Evolutionary conservation across 179 eudicot species (phyloP), one percentile per base, ranked within the genome.

Genomic region (Silene vulgaris): DNA sequence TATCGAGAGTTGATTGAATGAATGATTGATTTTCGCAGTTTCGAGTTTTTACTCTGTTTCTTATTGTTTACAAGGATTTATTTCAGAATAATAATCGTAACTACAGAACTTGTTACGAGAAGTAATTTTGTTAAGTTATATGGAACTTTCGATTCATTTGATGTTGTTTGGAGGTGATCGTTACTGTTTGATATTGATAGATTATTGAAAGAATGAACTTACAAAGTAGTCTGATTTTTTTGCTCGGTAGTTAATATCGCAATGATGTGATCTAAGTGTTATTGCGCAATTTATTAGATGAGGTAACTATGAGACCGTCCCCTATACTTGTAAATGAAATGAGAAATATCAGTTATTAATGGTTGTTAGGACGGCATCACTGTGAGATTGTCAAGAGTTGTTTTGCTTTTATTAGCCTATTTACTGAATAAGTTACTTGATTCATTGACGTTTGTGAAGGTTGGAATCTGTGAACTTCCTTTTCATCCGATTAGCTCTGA

Each of bases 381-480:
- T 2, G 20, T 4, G 60, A 56, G 60, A 4, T 20, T n/a, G 60
- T 56, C 60, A 8, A 5, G 60, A 56, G 60, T 56, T 56, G 19
- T 56, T 56, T 56, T 56, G 32, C 26, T 7, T 9, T 40, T 19
- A 20, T 30, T 74, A 16, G 48, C 48, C 20, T 65, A 45, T 29
- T 63, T 61, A 62, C 43, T 29, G 5, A 28, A 5, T 69, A 28
- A 32, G 6, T 69, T 69, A 57, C 75, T 74, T 54, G 73, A 45
- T 9, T 68, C 29, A 30, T 61, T 8, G 64, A 1, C 29, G 11
- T 83, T 77, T 76, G 56, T 56, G 65, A 71, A 95, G 97, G 99
- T 95, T 76, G 99, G 90, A 29, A 89, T 95, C n/a, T 95, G 99
- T 65, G 99, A 95, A 88, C 99, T 95, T 82, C 99, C 99, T 29